phyloP scores from a whole-genome alignment of 495 filamentous ascomycete genomes.

The Penicillium canariense region DNA sequence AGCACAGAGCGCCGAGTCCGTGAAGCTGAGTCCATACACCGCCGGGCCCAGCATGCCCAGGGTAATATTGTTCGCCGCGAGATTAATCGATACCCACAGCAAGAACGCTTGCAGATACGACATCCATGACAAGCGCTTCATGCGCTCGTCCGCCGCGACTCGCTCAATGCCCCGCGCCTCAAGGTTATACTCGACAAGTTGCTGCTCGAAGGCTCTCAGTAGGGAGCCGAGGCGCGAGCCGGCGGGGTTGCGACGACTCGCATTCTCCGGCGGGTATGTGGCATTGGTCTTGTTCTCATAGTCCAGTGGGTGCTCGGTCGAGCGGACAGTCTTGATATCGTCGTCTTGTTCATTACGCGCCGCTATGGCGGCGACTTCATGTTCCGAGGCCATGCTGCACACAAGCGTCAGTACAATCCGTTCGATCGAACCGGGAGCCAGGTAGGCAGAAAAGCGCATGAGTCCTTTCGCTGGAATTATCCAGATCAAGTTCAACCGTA shows the following conservation, averaged over 20 bases:
- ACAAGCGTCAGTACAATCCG: conserved; percentile 22
- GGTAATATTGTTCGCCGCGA: conserved; percentile 73
- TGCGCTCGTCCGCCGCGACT: conserved; percentile 60
- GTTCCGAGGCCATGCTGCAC: conserved; percentile 38
- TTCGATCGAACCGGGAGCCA: background rate
- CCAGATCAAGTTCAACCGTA: conserved; percentile 64
- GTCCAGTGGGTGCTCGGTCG: conserved; percentile 8
- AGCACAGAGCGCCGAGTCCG: conserved; percentile 63
- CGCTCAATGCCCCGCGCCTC: conserved; percentile 76
- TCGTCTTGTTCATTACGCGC: conserved; percentile 25
- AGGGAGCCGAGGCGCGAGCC: conserved; percentile 33
- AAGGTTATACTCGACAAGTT: conserved; percentile 53
- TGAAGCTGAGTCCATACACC: conserved; percentile 66
- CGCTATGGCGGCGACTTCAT: conserved; percentile 32
- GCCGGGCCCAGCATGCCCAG: conserved; percentile 70
- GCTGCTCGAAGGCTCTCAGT: conserved; percentile 38
- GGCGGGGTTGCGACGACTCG: conserved; percentile 18
- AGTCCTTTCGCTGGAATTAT: conserved; percentile 62
- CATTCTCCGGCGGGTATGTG: conserved; percentile 10
- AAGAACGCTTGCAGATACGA: conserved; percentile 62
- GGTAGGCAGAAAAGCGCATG: conserved; percentile 41
- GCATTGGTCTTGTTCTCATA: conserved; percentile 22
- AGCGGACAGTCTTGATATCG: conserved; percentile 3
- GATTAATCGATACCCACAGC: conserved; percentile 74
- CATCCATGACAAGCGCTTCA: conserved; percentile 50